Percentiles rank a stretch among this genome's conserved stretches.
Conservation (phyloP, 345 rosid species). For the Dipteronia dyeriana region DNA sequence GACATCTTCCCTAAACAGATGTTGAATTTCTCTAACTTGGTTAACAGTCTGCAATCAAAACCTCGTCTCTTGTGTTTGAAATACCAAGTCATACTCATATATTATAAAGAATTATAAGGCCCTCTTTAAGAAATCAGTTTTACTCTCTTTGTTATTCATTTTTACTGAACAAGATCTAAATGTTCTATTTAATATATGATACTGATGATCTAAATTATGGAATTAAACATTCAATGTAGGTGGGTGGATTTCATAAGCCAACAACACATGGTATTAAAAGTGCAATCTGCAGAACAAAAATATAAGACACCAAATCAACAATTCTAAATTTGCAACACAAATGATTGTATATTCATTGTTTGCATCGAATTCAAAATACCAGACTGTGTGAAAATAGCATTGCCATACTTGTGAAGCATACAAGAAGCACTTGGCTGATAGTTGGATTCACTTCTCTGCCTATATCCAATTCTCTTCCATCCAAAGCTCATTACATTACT, state of each 20-base stretch:
- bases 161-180: too few relatives aligned
- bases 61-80: too few relatives aligned
- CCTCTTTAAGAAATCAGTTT: too few relatives aligned
- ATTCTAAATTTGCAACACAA: not conserved
- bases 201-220: not conserved
- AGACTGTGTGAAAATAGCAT: not conserved
- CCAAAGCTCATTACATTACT: not conserved
- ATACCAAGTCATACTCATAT: too few relatives aligned
- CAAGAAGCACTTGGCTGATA: not conserved
- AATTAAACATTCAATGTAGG: not conserved
- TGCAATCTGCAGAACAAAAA: not conserved
- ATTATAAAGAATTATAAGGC: too few relatives aligned
- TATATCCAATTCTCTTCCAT: not conserved
- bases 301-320: not conserved
- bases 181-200: too few relatives aligned
- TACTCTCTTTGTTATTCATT: not conserved
- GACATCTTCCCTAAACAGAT: too few relatives aligned
- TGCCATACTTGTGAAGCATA: too few relatives aligned
- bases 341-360: not conserved
- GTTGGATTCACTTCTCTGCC: not conserved
- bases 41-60: too few relatives aligned
- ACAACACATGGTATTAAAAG: not conserved
- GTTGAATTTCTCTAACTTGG: too few relatives aligned
- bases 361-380: not conserved
- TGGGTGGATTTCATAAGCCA: not conserved